A percentile compares a stretch with the other conserved stretches of the same genome.
phyloP scores from a whole-genome alignment of 2,329 filamentous ascomycete genomes.

The Shiraia sp. region DNA sequence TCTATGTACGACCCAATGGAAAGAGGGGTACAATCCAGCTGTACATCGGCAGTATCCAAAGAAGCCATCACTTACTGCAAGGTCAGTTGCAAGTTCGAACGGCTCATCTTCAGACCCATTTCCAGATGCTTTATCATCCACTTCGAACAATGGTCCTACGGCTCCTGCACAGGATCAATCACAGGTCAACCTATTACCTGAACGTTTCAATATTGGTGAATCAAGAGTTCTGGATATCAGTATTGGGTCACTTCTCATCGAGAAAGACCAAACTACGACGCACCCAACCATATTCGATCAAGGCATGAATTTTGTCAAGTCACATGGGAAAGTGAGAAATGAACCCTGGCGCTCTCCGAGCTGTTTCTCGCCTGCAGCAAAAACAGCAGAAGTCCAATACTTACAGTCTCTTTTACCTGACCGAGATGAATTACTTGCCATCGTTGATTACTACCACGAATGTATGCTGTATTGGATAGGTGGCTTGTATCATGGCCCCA shows the following conservation, averaged over 20 bases:
- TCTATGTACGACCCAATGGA: constrained; percentile 39
- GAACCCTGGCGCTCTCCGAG: constrained; percentile 6
- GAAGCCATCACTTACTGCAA: constrained; percentile 4
- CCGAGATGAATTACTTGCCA: constrained; percentile 24
- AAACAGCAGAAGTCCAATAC: constrained; percentile 28
- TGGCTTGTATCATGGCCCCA: constrained; percentile 44
- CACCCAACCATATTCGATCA: constrained; percentile 19
- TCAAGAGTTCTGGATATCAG: constrained; percentile 29
- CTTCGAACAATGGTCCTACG: not conserved
- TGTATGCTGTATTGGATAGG: constrained; percentile 47
- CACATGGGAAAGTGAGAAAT: constrained; percentile 10
- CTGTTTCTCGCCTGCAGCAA: constrained; percentile 28
- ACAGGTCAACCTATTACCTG: constrained; percentile 1
- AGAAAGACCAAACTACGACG: constrained; percentile 24
- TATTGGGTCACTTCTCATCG: constrained; percentile 26
- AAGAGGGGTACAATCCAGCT: constrained; percentile 35
- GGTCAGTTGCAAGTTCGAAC: constrained; percentile 9
- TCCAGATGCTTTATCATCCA: constrained; percentile 4
- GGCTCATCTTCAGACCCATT: constrained; percentile 6
- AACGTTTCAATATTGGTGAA: constrained; percentile 12
- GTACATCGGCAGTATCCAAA: constrained; percentile 36
- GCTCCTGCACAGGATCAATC: not conserved
- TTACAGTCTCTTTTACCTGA: constrained; percentile 46
- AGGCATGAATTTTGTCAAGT: constrained; percentile 17
- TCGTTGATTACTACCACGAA: constrained; percentile 46